A percentile compares a stretch with the other conserved stretches of the same genome.
phyloP scores from a whole-genome alignment of 2,329 filamentous ascomycete species.

The Epicoccum sorghinum region DNA sequence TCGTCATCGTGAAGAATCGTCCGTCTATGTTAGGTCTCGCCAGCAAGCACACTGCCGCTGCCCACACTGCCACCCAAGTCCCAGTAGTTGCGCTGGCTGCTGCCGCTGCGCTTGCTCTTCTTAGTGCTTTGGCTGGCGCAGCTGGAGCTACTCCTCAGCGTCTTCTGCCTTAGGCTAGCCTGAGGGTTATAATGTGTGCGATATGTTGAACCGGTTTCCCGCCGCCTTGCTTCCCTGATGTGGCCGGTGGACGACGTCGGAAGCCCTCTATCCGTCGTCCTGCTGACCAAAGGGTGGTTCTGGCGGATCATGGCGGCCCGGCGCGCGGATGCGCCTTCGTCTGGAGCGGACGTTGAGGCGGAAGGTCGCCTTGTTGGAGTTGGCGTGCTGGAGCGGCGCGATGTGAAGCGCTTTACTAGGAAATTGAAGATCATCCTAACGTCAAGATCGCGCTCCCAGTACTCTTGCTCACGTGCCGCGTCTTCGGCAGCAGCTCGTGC shows the following conservation, averaged over 20 bases:
- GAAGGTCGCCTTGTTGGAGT: conserved; percentile 24
- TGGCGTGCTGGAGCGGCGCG: conserved; percentile 38
- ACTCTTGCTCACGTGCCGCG: conserved; percentile 64
- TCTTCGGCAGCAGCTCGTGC: conserved; percentile 36
- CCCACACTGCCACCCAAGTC: conserved; percentile 83
- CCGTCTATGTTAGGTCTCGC: conserved; percentile 27
- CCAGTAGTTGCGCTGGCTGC: conserved; percentile 87
- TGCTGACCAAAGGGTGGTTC: conserved; percentile 83
- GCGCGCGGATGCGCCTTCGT: conserved; percentile 56
- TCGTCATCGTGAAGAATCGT: not conserved
- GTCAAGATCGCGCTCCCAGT: conserved; percentile 94
- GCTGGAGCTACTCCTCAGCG: conserved; percentile 60
- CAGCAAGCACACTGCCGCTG: conserved; percentile 61
- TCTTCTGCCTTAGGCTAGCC: conserved; percentile 24
- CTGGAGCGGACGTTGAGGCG: conserved; percentile 33
- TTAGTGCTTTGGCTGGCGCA: conserved; percentile 89
- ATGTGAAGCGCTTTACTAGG: conserved; percentile 46
- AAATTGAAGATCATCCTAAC: conserved; percentile 89
- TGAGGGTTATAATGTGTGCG: conserved; percentile 32
- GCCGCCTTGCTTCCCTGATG: conserved; percentile 27
- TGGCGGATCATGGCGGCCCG: conserved; percentile 84
- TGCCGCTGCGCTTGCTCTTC: conserved; percentile 70
- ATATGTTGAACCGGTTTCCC: conserved; percentile 22
- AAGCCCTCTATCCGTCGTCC: conserved; percentile 43
- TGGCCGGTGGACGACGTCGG: conserved; percentile 31